Conservation (phyloP, 2,329 filamentous ascomycete species). For the Aspergillus fumigatiaffinis region DNA sequence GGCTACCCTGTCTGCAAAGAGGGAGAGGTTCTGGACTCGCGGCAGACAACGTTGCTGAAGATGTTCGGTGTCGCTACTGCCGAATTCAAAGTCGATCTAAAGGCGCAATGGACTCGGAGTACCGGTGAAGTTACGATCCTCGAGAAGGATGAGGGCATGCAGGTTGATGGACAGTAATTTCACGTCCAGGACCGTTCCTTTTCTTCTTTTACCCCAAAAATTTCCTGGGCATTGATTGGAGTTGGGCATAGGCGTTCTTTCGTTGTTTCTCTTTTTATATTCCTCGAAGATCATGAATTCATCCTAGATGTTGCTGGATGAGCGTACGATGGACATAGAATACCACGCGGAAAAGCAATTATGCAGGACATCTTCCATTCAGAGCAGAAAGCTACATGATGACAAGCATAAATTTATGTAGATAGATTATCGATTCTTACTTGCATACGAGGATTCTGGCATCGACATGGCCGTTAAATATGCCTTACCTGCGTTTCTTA, state of each 20-base stretch:
- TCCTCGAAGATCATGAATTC: slow-evolving; percentile 13
- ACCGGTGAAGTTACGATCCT: slow-evolving; percentile 39
- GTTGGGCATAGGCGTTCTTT: slow-evolving; percentile 33
- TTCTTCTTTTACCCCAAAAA: slow-evolving; percentile 22
- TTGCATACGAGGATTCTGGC: slow-evolving; percentile 16
- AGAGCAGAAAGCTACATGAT: neutral
- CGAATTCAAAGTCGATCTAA: slow-evolving; percentile 79
- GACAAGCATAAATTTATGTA: neutral
- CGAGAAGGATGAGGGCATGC: slow-evolving; percentile 38
- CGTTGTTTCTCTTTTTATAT: slow-evolving; percentile 16
- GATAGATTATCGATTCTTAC: slow-evolving; percentile 17
- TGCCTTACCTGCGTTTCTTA: slow-evolving; percentile 46
- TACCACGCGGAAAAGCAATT: slow-evolving; percentile 26
- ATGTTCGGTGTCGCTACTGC: slow-evolving; percentile 86
- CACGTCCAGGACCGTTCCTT: slow-evolving; percentile 15
- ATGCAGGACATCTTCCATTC: slow-evolving; percentile 6
- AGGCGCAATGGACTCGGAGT: slow-evolving; percentile 57
- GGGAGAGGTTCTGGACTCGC: slow-evolving; percentile 79
- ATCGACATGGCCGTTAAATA: slow-evolving; percentile 23
- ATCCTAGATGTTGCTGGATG: slow-evolving; percentile 23
- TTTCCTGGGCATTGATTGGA: slow-evolving; percentile 35
- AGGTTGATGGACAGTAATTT: slow-evolving; percentile 35
- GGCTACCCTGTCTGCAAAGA: slow-evolving; percentile 76
- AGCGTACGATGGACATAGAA: slow-evolving; percentile 31
- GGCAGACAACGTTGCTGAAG: slow-evolving; percentile 91